phyloP scores from a whole-genome alignment of 257 asterid species.

The Scutellaria galericulata region DNA sequence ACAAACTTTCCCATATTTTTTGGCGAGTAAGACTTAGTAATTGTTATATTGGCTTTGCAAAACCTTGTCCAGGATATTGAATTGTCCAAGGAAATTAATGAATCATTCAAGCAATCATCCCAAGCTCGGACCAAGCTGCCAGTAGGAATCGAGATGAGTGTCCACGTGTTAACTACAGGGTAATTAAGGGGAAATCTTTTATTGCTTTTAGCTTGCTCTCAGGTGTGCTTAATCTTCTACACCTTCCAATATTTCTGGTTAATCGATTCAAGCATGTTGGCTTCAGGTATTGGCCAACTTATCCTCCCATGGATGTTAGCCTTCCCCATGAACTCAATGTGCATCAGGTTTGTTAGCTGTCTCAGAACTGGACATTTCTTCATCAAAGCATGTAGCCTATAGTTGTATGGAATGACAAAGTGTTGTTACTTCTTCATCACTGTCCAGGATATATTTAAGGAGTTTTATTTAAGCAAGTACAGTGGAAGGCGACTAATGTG shows the following conservation, averaged over 20 bases:
- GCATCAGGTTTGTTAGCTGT: slow-evolving; percentile 70
- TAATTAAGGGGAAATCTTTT: slow-evolving; percentile 24
- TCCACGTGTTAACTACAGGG: slow-evolving; percentile 98
- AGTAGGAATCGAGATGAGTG: slow-evolving; percentile 97
- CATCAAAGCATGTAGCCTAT: too few species aligned
- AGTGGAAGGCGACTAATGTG: slow-evolving; percentile 99
- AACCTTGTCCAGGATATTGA: slow-evolving; percentile 75
- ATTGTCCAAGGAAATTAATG: slow-evolving; percentile 93
- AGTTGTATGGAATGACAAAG: too few species aligned
- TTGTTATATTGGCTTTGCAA: neutral
- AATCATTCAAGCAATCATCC: slow-evolving; percentile 97
- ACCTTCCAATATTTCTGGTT: neutral
- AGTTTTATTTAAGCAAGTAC: slow-evolving; percentile 91
- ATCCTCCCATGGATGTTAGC: slow-evolving; percentile 98
- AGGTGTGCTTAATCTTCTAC: neutral
- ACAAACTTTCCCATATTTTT: too few species aligned
- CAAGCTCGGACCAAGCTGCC: slow-evolving; percentile 98
- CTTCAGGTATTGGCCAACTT: slow-evolving; percentile 98
- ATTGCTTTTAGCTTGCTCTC: too few species aligned
- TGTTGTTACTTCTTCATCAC: too few species aligned
- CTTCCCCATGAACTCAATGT: slow-evolving; percentile 94
- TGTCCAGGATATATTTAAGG: slow-evolving; percentile 91
- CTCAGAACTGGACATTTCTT: neutral
- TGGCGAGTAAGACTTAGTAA: too few species aligned
- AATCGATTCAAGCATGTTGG: neutral